Evolutionary conservation across 768 basidiomycete species (phyloP).

Genomic region (Hericium erinaceus): DNA sequence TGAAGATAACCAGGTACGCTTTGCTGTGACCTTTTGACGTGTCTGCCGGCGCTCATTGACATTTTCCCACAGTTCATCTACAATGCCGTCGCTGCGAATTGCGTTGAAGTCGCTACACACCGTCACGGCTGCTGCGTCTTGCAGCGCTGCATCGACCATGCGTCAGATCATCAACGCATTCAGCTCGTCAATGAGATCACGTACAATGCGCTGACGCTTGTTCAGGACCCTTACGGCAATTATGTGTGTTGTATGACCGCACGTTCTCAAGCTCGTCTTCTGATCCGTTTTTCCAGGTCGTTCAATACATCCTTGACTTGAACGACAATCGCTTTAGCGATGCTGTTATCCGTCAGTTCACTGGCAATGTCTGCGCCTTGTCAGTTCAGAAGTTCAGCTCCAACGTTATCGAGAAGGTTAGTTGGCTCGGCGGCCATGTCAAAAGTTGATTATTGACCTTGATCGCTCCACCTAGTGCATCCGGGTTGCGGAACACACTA

Average conservation of each 20-base stretch:
- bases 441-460: background rate
- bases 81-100: slow-evolving; percentile 97
- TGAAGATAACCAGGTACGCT: slow-evolving; percentile 88
- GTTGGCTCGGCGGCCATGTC: slow-evolving; percentile 4
- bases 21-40: background rate
- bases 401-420: slow-evolving; percentile 94
- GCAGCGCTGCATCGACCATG: slow-evolving; percentile 97
- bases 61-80: slow-evolving; percentile 74
- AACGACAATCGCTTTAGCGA: slow-evolving; percentile 99
- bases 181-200: slow-evolving; percentile 99
- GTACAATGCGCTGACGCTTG: slow-evolving; percentile 92
- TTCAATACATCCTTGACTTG: slow-evolving; percentile 96
- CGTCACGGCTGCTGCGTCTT: slow-evolving; percentile 98
- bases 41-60: background rate
- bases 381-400: slow-evolving; percentile 99
- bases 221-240: slow-evolving; percentile 95
- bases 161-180: slow-evolving; percentile 87
- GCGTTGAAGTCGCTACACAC: slow-evolving; percentile 96
- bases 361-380: slow-evolving; percentile 93
- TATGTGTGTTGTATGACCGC: slow-evolving; percentile 43
- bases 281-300: slow-evolving; percentile 44
- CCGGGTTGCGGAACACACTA: slow-evolving; percentile 92
- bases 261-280: background rate
- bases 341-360: slow-evolving; percentile 93
- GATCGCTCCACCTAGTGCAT: slow-evolving; percentile 37